Evolutionary conservation across 2,329 filamentous ascomycete species (phyloP).

Genomic region (Thelonectria olida): DNA sequence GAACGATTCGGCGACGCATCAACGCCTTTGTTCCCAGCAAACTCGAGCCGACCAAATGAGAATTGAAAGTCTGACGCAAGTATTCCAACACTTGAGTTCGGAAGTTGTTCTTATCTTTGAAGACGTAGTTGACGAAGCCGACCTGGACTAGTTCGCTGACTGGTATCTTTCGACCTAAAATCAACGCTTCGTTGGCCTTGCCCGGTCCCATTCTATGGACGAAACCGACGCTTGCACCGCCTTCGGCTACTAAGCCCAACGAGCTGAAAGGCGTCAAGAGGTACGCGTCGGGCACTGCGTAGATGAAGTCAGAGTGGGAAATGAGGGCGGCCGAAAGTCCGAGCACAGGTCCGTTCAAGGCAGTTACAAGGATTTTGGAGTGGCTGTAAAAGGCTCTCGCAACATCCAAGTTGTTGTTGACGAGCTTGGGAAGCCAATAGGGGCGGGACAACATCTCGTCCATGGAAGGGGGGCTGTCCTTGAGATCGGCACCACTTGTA

Average conservation of each 20-base stretch:
- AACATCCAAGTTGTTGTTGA: no score
- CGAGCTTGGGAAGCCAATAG: no score
- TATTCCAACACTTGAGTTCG: constrained; percentile 76
- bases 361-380: constrained; percentile 90
- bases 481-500: no score
- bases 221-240: constrained; percentile 80
- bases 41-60: constrained; percentile 82
- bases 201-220: constrained; percentile 81
- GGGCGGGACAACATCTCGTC: no score
- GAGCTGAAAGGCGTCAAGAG: constrained; percentile 92
- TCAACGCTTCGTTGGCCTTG: constrained; percentile 89
- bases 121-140: constrained; percentile 91
- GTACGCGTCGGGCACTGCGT: constrained; percentile 82
- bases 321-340: constrained; percentile 87
- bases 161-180: constrained; percentile 84
- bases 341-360: constrained; percentile 90
- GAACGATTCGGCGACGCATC: constrained; percentile 76
- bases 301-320: constrained; percentile 91
- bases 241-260: constrained; percentile 89
- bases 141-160: constrained; percentile 76
- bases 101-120: constrained; percentile 76
- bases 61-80: constrained; percentile 82
- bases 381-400: constrained; percentile 94
- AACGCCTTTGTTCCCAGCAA: constrained; percentile 86
- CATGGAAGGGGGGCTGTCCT: no score